Percentiles rank a stretch among this genome's conserved stretches.
These are phyloP conservation scores for Chaetomiaceae sp. DNA, from an alignment of 2,329 filamentous ascomycete species.

Conservation along the genomic window DNA sequence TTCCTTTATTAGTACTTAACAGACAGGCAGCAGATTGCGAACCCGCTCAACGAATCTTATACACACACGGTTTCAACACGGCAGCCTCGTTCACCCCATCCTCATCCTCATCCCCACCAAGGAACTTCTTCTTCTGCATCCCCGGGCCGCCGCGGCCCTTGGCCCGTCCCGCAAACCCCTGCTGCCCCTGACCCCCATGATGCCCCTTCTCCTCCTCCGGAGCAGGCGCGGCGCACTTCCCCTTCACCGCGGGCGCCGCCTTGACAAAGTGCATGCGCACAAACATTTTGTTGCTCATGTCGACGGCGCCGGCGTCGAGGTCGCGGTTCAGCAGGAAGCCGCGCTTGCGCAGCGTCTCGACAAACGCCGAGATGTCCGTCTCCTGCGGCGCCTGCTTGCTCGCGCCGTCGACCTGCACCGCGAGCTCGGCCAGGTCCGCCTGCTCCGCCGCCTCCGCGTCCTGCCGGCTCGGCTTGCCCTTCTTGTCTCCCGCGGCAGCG, in stretches of 20 bases:
- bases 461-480: constrained; percentile 35
- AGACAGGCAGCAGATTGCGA: too few relatives aligned
- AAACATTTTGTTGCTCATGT: constrained; percentile 95
- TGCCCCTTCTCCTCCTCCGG: constrained; percentile 52
- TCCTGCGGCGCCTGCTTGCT: constrained; percentile 59
- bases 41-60: constrained; percentile 77
- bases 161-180: constrained; percentile 31
- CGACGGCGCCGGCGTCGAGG: constrained; percentile 51
- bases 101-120: constrained; percentile 46
- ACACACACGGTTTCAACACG: constrained; percentile 88
- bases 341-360: constrained; percentile 71
- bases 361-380: constrained; percentile 82
- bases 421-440: constrained; percentile 47
- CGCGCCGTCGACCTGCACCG: constrained; percentile 64
- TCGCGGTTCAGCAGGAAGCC: constrained; percentile 78
- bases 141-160: constrained; percentile 31
- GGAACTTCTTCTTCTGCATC: constrained; percentile 50
- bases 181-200: constrained; percentile 17
- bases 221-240: constrained; percentile 66
- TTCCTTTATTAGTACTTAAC: too few relatives aligned
- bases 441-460: constrained; percentile 43
- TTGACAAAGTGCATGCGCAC: constrained; percentile 95
- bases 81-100: constrained; percentile 56
- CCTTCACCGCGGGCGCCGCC: constrained; percentile 64
- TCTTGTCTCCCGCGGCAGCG: constrained; percentile 36